Evolutionary conservation across 1,284 basidiomycete genomes (phyloP).

Genomic region (Pterulicium gracile): DNA sequence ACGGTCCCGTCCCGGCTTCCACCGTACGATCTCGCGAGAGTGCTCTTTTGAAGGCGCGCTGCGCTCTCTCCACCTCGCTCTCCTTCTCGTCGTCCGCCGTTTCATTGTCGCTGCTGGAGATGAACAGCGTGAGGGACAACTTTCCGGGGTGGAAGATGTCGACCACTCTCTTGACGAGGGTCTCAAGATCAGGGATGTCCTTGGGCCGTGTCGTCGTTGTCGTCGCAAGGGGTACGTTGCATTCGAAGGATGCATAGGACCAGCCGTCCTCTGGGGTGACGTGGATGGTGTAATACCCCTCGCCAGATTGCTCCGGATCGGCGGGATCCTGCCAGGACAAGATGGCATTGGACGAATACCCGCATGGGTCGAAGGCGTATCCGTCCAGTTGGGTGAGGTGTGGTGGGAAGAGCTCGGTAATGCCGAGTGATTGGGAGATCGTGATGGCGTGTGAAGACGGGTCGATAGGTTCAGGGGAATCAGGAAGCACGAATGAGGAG

Average conservation of each 20-base stretch:
- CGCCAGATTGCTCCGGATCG: slow-evolving; percentile 26
- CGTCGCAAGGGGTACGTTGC: slow-evolving; percentile 79
- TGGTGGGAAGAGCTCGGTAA: slow-evolving; percentile 74
- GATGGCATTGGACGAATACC: slow-evolving; percentile 93
- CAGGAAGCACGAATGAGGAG: slow-evolving; percentile 67
- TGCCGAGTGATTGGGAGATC: slow-evolving; percentile 71
- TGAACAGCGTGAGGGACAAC: slow-evolving; percentile 86
- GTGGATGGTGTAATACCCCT: slow-evolving; percentile 97
- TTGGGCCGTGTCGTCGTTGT: slow-evolving; percentile 23
- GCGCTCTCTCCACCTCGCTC: slow-evolving; percentile 51
- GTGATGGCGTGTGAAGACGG: slow-evolving; percentile 57
- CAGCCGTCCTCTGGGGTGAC: slow-evolving; percentile 97
- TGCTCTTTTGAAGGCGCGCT: slow-evolving; percentile 57
- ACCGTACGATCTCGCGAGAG: slow-evolving; percentile 22
- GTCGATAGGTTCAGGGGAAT: slow-evolving; percentile 20
- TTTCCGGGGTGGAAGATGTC: slow-evolving; percentile 87
- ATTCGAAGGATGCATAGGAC: slow-evolving; percentile 98
- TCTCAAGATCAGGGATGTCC: slow-evolving; percentile 62
- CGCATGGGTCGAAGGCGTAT: slow-evolving; percentile 92
- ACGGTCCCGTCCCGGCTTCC: slow-evolving; percentile 16
- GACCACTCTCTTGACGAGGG: slow-evolving; percentile 82
- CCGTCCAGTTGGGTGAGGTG: slow-evolving; percentile 81
- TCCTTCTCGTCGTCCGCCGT: slow-evolving; percentile 35
- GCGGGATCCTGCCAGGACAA: slow-evolving; percentile 48
- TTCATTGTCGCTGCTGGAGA: slow-evolving; percentile 56